phyloP scores from a whole-genome alignment of 164 flowering plant species.

The Aristolochia contorta region DNA sequence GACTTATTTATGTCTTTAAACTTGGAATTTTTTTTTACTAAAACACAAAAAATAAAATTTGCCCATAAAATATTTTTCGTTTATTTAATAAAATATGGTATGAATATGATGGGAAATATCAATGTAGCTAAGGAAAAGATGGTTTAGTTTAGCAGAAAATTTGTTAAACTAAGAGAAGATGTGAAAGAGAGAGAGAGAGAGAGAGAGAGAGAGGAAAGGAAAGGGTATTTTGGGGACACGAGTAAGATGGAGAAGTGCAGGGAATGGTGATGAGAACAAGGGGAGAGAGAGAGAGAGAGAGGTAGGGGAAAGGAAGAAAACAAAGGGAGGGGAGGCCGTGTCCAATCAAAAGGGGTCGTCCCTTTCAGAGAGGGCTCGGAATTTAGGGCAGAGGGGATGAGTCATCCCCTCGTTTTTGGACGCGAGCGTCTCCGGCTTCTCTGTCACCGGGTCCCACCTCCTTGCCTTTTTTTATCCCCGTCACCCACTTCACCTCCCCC shows the following conservation, averaged over 20 bases:
- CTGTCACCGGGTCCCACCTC: not conserved
- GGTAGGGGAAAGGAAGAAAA: constrained; percentile 1
- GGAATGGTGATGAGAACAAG: not conserved
- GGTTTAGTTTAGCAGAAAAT: too few species aligned
- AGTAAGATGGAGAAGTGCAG: not conserved
- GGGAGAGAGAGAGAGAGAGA: not conserved
- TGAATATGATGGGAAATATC: too few species aligned
- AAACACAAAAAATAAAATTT: too few species aligned
- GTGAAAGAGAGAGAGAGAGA: too few species aligned
- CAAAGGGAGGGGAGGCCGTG: not conserved
- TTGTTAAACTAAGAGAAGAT: too few species aligned
- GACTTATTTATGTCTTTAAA: too few species aligned
- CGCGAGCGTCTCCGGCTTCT: not conserved
- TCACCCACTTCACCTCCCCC: not conserved
- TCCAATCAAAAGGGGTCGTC: not conserved
- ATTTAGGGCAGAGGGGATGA: too few species aligned
- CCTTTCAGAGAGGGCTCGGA: too few species aligned
- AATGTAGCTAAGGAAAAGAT: too few species aligned
- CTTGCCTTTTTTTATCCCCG: not conserved
- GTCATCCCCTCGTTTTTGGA: not conserved
- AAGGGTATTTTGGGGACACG: not conserved
- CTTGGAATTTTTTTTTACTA: too few species aligned
- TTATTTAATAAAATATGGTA: too few species aligned
- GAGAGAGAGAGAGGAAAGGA: not conserved
- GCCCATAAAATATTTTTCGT: too few species aligned